Base-by-base conservation (phyloP, 2,329 filamentous ascomycete genomes). In the Cladosporium oxysporum region DNA sequence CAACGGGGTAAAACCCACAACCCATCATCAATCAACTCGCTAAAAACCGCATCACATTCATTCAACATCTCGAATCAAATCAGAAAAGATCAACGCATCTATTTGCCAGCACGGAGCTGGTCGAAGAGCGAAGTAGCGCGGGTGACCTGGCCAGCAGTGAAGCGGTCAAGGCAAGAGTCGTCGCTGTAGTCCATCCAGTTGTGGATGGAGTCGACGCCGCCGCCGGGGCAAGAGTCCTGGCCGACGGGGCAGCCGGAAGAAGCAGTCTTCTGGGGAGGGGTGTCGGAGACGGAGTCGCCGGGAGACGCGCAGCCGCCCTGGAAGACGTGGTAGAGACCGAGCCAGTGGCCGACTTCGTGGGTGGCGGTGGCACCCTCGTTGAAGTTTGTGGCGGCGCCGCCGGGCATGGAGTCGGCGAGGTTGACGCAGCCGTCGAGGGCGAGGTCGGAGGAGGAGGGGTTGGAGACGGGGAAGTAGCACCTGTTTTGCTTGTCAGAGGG, bases 371-470 rank as follows among this genome's bases (percentile, higher is more conserved):
- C 77, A 47, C 79, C 80, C 49, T 72, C 68, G 68, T 81, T 76
- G 71, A 85, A 86, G 28, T 81, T 79, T 16, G 75, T 70, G 49
- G 83, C 74, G 35, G 74, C 69, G 23, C 83, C 83, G 21, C 79
- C 79, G 10, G 84, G 84, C 79, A 86, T 83, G 8, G 81, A 84
- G 64, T 58, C 55, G 31, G 55, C 55, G 6, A 58, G 55, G 55
- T 58, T 78, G 69, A 83, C 84, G 75, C 84, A 86, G n/a, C 84
- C 84, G 71, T 86, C 84, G 65, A 79, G 78, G 58, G 78, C 71
- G 26, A 74, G 59, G 66, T 73, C 49, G 70, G 75, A 68, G 72
- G 80, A 69, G 70, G 85, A 84, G 14, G 75, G 65, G 65, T 69
- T 29, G 70, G 76, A 68, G 71, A 81, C 31, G 28, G 72, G 72